These are phyloP conservation scores for Cardiospermum halicacabum DNA, from an alignment of 345 rosid species.

Conservation along the genomic window DNA sequence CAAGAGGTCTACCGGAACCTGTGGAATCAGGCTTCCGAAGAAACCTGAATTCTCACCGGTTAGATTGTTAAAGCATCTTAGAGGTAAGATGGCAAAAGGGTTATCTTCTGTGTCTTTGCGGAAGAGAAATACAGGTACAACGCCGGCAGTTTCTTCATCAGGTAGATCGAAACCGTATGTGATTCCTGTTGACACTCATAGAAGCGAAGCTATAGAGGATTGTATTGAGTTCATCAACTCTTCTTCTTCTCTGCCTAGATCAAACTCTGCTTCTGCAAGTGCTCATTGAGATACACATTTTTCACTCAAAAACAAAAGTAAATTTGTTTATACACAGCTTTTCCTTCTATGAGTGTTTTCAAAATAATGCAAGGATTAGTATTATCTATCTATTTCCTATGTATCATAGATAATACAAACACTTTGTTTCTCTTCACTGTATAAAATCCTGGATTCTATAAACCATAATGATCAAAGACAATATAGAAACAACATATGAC, in stretches of 20 bases:
- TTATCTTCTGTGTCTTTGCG: constrained; percentile 30
- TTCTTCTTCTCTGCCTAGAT: constrained; percentile 47
- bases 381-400: neutral
- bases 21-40: constrained; percentile 47
- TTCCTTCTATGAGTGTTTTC: neutral
- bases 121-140: constrained; percentile 31
- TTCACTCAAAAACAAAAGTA: neutral
- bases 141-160: constrained; percentile 37
- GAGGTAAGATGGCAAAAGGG: constrained; percentile 38
- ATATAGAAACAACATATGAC: too few species aligned
- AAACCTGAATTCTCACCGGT: constrained; percentile 38
- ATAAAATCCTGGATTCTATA: neutral
- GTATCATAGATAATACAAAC: neutral
- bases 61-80: constrained; percentile 43
- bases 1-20: constrained; percentile 26
- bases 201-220: constrained; percentile 67
- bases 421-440: neutral
- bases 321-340: neutral
- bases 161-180: constrained; percentile 34
- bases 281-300: constrained; percentile 21
- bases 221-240: constrained; percentile 83
- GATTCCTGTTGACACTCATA: constrained; percentile 46
- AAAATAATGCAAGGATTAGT: neutral
- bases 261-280: constrained; percentile 32
- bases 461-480: neutral